phyloP scores from a whole-genome alignment of 768 basidiomycete genomes.

The Lyophyllum semitale region DNA sequence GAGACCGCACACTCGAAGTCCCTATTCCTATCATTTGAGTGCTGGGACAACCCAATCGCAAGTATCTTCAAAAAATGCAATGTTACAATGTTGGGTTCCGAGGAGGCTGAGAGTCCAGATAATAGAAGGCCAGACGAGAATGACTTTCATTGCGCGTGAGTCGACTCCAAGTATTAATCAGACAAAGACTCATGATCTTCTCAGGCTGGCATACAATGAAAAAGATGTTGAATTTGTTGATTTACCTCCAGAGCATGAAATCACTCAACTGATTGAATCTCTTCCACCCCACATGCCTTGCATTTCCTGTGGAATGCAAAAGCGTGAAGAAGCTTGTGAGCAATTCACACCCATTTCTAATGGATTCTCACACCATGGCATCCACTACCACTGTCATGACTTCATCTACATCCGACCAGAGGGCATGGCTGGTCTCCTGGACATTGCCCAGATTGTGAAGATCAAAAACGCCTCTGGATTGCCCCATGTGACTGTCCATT shows the following conservation, averaged over 20 bases:
- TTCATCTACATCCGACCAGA: constrained; percentile 57
- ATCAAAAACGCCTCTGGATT: constrained; percentile 28
- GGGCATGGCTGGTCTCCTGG: constrained; percentile 32
- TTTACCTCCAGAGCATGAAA: constrained; percentile 35
- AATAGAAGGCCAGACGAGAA: constrained; percentile 37
- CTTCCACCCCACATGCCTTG: constrained; percentile 41
- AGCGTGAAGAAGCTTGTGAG: constrained; percentile 22
- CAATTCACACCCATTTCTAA: constrained; percentile 28
- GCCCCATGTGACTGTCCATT: constrained; percentile 34
- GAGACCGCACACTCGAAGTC: constrained; percentile 66
- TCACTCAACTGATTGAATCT: constrained; percentile 26
- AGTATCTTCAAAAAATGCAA: constrained; percentile 63
- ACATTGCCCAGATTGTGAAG: constrained; percentile 57
- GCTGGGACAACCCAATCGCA: constrained; percentile 55
- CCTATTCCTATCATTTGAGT: constrained; percentile 56
- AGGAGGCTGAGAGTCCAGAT: constrained; percentile 50
- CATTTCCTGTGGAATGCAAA: constrained; percentile 45
- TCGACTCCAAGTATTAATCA: too few relatives aligned
- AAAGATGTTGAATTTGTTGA: constrained; percentile 47
- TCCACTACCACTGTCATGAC: constrained; percentile 57
- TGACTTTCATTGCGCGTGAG: constrained; percentile 63
- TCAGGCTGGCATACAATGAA: constrained; percentile 55
- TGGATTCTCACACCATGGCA: constrained; percentile 42
- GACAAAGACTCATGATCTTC: too few relatives aligned
- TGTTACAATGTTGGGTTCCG: constrained; percentile 39